These are phyloP conservation scores for Alternaria triticimaculans DNA, from an alignment of 2,329 filamentous ascomycete genomes.

Conservation along the genomic window DNA sequence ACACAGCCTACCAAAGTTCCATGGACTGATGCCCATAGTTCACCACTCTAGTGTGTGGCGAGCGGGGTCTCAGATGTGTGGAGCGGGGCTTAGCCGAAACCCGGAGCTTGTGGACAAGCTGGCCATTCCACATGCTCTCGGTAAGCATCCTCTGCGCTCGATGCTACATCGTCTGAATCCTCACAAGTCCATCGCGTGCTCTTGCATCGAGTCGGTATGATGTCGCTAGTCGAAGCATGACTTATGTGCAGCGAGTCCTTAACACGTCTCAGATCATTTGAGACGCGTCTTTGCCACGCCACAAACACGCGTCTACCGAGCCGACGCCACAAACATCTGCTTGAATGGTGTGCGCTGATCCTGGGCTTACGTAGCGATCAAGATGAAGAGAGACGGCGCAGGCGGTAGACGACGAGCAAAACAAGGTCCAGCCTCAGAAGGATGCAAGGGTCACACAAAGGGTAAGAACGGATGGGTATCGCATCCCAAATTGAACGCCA, in stretches of 20 bases:
- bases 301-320: neutral
- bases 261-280: neutral
- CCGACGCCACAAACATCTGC: neutral
- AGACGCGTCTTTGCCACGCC: neutral
- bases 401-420: neutral
- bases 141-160: neutral
- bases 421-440: slow-evolving; percentile 2
- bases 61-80: neutral
- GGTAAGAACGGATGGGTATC: neutral
- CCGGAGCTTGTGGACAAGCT: no score
- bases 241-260: neutral
- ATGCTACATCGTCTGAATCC: neutral
- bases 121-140: neutral
- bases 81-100: neutral
- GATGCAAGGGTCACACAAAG: neutral
- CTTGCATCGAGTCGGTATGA: neutral
- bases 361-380: neutral
- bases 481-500: slow-evolving; percentile 2
- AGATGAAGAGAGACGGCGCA: neutral
- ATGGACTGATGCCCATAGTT: neutral
- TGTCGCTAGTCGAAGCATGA: neutral
- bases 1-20: neutral
- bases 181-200: neutral
- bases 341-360: neutral
- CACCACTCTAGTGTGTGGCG: neutral